Percentiles rank a stretch among this genome's conserved stretches.
phyloP scores from a whole-genome alignment of 2,329 filamentous ascomycete genomes.

The Neoascochyta sp. region DNA sequence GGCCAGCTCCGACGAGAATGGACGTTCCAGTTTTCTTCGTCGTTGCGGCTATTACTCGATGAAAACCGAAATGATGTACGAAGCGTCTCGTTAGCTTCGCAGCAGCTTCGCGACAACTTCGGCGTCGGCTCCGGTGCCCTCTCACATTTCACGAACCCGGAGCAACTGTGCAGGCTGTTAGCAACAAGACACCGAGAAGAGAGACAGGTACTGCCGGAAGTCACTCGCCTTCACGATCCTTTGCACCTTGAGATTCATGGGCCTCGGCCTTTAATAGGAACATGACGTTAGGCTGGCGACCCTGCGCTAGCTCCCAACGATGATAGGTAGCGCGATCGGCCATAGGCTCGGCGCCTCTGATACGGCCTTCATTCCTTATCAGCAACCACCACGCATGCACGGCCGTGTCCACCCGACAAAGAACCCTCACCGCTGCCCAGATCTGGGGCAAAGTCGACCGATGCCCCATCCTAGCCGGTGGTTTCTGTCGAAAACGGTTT shows the following conservation, averaged over 20 bases:
- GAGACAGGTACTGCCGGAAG: not conserved
- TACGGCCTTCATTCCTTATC: constrained; percentile 19
- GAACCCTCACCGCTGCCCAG: constrained; percentile 1
- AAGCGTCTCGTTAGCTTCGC: constrained; percentile 20
- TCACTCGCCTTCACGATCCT: constrained; percentile 1
- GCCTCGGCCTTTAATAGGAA: constrained; percentile 11
- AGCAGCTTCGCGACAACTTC: constrained; percentile 13
- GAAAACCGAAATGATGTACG: too few relatives aligned
- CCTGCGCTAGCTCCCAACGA: constrained; percentile 31
- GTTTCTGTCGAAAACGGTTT: too few relatives aligned
- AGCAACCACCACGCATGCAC: constrained; percentile 9
- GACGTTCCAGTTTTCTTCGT: constrained; percentile 20
- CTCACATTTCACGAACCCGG: constrained; percentile 3
- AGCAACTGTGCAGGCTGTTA: too few relatives aligned
- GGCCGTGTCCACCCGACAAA: constrained; percentile 7
- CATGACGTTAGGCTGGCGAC: constrained; percentile 21
- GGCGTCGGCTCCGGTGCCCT: constrained; percentile 13
- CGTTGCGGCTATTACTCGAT: too few relatives aligned
- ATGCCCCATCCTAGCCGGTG: too few relatives aligned
- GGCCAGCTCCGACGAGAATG: constrained; percentile 24
- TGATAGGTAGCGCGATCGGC: constrained; percentile 18
- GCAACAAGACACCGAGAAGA: not conserved
- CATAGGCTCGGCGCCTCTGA: constrained; percentile 4
- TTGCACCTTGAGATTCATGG: constrained; percentile 2
- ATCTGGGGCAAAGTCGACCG: too few relatives aligned